Percentiles rank a stretch among this genome's conserved stretches.
Conservation (phyloP, 2,329 filamentous ascomycete species). For the Pseudogymnoascus sp. region DNA sequence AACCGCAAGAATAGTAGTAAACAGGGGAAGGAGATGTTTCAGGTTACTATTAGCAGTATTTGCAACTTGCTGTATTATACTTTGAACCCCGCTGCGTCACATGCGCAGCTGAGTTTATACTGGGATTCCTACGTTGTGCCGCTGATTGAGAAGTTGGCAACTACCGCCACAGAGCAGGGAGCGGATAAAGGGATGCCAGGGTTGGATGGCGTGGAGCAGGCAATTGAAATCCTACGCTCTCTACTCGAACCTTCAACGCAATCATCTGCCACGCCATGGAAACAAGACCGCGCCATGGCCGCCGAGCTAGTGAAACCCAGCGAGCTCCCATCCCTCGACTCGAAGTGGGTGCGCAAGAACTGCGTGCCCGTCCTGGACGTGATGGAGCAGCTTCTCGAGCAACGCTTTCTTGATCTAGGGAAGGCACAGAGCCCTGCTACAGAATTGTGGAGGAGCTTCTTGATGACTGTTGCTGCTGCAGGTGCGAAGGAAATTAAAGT, state of each 20-base stretch:
- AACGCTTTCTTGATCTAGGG: slow-evolving; percentile 55
- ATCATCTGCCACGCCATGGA: slow-evolving; percentile 53
- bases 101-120: slow-evolving; percentile 61
- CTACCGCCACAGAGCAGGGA: slow-evolving; percentile 30
- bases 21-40: slow-evolving; percentile 50
- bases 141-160: slow-evolving; percentile 50
- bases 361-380: slow-evolving; percentile 56
- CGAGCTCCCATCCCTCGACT: slow-evolving; percentile 78
- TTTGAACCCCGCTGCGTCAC: slow-evolving; percentile 62
- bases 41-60: slow-evolving; percentile 58
- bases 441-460: slow-evolving; percentile 54
- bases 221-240: slow-evolving; percentile 64
- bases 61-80: slow-evolving; percentile 78
- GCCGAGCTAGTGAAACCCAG: slow-evolving; percentile 46
- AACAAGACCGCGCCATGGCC: slow-evolving; percentile 62
- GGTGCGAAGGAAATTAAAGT: slow-evolving; percentile 84
- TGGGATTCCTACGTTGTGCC: slow-evolving; percentile 71
- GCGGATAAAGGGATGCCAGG: background rate
- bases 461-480: slow-evolving; percentile 57
- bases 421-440: slow-evolving; percentile 47
- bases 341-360: slow-evolving; percentile 79
- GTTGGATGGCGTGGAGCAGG: slow-evolving; percentile 32
- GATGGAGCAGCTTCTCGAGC: slow-evolving; percentile 52
- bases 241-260: slow-evolving; percentile 49
- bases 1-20: slow-evolving; percentile 55